These are phyloP conservation scores for Rubroboletus satanas DNA, from an alignment of 768 basidiomycete genomes.

Conservation along the genomic window DNA sequence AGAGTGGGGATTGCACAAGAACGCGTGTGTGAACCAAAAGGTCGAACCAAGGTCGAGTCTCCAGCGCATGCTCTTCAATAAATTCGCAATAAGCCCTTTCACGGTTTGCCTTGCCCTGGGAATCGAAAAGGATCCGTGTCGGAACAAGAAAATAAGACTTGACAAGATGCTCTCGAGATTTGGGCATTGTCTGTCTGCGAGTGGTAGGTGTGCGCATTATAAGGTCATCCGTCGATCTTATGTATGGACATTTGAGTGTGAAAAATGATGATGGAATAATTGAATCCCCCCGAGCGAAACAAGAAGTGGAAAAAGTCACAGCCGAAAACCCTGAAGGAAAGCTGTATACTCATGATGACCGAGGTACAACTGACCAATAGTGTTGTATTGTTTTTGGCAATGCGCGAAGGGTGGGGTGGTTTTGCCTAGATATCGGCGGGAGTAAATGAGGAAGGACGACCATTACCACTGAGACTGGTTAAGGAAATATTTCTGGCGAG, in stretches of 20 bases:
- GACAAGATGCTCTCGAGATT: not conserved
- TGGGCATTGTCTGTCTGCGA: not conserved
- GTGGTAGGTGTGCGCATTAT: too few species aligned
- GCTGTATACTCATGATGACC: not conserved
- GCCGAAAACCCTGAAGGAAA: not conserved
- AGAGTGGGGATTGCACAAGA: not conserved
- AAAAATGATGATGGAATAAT: not conserved
- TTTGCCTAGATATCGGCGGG: not conserved
- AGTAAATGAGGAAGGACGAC: not conserved
- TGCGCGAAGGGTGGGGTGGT: not conserved
- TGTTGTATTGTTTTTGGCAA: not conserved
- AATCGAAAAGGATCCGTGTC: not conserved
- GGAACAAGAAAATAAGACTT: not conserved
- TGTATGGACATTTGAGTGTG: not conserved
- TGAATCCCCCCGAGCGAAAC: not conserved
- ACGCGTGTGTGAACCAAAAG: not conserved
- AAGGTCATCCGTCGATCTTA: not conserved
- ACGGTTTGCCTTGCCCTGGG: not conserved
- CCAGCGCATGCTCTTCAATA: not conserved
- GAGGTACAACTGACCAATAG: not conserved
- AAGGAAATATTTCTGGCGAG: constrained; percentile 64
- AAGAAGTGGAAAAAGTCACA: not conserved
- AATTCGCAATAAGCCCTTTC: not conserved
- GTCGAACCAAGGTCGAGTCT: not conserved
- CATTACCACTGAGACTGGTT: constrained; percentile 29